These are phyloP conservation scores for Lentinus tigrinus DNA, from an alignment of 768 basidiomycete genomes.

Conservation along the genomic window DNA sequence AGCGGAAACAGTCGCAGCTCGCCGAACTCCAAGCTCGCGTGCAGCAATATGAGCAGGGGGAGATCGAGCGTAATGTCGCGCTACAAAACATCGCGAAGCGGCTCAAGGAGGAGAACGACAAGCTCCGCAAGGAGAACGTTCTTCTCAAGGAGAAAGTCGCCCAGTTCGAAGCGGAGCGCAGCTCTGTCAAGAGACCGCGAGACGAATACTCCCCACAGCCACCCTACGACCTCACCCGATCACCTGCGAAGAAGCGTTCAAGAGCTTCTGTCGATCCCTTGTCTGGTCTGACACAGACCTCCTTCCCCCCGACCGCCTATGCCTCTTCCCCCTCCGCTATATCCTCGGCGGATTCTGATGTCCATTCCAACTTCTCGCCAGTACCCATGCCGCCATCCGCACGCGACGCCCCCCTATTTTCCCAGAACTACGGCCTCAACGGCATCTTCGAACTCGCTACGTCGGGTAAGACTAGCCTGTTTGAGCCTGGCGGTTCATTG, in stretches of 20 bases:
- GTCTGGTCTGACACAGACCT: constrained; percentile 12
- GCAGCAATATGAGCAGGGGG: constrained; percentile 86
- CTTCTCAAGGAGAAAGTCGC: constrained; percentile 46
- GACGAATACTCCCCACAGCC: constrained; percentile 46
- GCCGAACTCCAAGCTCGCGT: constrained; percentile 85
- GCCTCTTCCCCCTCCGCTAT: constrained; percentile 27
- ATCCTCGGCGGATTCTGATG: constrained; percentile 39
- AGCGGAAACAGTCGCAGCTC: constrained; percentile 85
- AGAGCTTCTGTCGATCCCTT: constrained; percentile 22
- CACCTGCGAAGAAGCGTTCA: constrained; percentile 40
- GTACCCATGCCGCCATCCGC: constrained; percentile 26
- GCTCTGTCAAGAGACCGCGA: constrained; percentile 58
- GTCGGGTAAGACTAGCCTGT: constrained; percentile 28
- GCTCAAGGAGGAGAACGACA: constrained; percentile 84
- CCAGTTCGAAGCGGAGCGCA: constrained; percentile 26
- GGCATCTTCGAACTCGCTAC: constrained; percentile 38
- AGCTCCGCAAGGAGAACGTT: constrained; percentile 65
- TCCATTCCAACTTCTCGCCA: constrained; percentile 37
- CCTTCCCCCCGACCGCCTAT: constrained; percentile 15
- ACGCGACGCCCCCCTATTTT: constrained; percentile 29
- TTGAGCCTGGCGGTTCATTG: constrained; percentile 32
- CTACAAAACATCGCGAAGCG: constrained; percentile 81
- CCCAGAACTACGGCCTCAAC: constrained; percentile 31
- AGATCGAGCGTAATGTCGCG: constrained; percentile 83
- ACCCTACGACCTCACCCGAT: constrained; percentile 24